These are phyloP conservation scores for Clarireedia homoeocarpa DNA, from an alignment of 2,329 filamentous ascomycete genomes.

Conservation along the genomic window DNA sequence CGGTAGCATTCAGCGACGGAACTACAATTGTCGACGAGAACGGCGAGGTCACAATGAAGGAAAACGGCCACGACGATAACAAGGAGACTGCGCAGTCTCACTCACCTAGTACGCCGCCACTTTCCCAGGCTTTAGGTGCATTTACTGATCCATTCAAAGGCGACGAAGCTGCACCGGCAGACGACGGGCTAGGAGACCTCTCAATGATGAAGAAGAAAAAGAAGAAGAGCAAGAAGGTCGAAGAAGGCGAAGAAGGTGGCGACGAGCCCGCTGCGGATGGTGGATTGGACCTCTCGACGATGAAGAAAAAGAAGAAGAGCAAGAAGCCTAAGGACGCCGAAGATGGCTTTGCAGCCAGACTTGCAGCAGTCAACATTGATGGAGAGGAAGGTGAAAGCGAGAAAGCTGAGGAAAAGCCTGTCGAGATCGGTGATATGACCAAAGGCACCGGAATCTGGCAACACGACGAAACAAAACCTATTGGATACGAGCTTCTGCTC, in stretches of 20 bases:
- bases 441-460: slow-evolving; percentile 32
- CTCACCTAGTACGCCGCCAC: slow-evolving; percentile 57
- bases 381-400: slow-evolving; percentile 21
- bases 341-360: slow-evolving; percentile 29
- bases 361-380: slow-evolving; percentile 29
- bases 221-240: slow-evolving; percentile 82
- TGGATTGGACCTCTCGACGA: slow-evolving; percentile 35
- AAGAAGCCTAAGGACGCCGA: slow-evolving; percentile 31
- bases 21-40: slow-evolving; percentile 82
- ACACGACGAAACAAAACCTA: slow-evolving; percentile 37
- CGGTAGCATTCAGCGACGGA: slow-evolving; percentile 86
- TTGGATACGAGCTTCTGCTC: slow-evolving; percentile 80
- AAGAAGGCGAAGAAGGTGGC: slow-evolving; percentile 54
- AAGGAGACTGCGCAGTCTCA: slow-evolving; percentile 79
- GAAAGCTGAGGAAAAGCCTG: slow-evolving; percentile 18
- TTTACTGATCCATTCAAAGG: slow-evolving; percentile 42
- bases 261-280: slow-evolving; percentile 42
- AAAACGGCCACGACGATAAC: slow-evolving; percentile 61
- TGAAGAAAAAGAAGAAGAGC: slow-evolving; percentile 33
- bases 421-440: slow-evolving; percentile 28
- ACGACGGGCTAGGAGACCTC: slow-evolving; percentile 35
- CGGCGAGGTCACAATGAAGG: slow-evolving; percentile 72
- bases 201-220: slow-evolving; percentile 78
- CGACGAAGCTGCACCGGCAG: slow-evolving; percentile 20
- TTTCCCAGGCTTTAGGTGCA: slow-evolving; percentile 44